Percentiles rank a stretch among this genome's conserved stretches.
These are phyloP conservation scores for Alectoria sarmentosa DNA, from an alignment of 495 filamentous ascomycete species.

Conservation along the genomic window DNA sequence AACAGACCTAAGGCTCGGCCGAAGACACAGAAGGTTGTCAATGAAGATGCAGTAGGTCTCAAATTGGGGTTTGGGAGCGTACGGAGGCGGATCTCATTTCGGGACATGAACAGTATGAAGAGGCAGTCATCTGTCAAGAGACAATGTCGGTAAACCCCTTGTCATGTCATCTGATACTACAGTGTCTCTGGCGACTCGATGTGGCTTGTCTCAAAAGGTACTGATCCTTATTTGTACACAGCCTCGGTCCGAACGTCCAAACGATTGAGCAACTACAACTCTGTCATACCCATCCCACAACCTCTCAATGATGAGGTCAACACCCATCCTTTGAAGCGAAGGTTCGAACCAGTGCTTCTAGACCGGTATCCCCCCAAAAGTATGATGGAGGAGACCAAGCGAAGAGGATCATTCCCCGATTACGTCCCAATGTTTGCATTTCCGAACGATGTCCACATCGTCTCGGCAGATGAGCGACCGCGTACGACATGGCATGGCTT, in stretches of 20 bases:
- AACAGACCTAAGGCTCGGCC: constrained; percentile 62
- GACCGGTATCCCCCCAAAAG: constrained; percentile 86
- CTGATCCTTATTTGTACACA: constrained; percentile 29
- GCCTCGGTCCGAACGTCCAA: constrained; percentile 86
- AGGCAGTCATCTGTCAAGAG: constrained; percentile 72
- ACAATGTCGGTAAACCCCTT: constrained; percentile 53
- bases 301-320: constrained; percentile 82
- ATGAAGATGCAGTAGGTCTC: constrained; percentile 56
- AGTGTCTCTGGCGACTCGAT: neutral
- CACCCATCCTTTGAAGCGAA: constrained; percentile 90
- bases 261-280: constrained; percentile 94
- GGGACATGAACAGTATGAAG: constrained; percentile 92
- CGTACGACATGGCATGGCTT: constrained; percentile 97
- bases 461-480: constrained; percentile 89
- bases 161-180: neutral
- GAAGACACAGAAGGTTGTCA: constrained; percentile 71
- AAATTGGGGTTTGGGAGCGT: constrained; percentile 66
- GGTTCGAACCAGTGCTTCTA: constrained; percentile 88
- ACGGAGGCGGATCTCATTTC: constrained; percentile 76
- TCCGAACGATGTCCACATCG: constrained; percentile 93
- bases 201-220: neutral
- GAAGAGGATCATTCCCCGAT: constrained; percentile 85
- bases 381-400: constrained; percentile 71
- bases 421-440: constrained; percentile 99
- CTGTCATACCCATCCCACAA: constrained; percentile 89